These are phyloP conservation scores for Lagenaria siceraria DNA, from an alignment of 306 rosid genomes.

Conservation along the genomic window DNA sequence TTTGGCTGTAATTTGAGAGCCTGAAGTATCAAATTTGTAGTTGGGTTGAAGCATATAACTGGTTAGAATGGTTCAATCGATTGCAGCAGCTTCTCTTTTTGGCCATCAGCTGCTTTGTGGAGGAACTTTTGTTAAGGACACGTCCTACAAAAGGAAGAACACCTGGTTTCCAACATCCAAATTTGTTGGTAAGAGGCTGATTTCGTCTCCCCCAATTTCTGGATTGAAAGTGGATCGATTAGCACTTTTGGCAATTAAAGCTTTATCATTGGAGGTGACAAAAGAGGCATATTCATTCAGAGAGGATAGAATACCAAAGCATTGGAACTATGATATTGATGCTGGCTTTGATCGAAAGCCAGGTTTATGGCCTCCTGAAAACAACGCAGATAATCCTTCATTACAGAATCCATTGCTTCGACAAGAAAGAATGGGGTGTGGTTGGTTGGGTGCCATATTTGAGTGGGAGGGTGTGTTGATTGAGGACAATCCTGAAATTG, in stretches of 20 bases:
- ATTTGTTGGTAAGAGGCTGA: conserved; percentile 38
- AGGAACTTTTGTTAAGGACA: conserved; percentile 34
- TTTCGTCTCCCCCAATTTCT: conserved; percentile 27
- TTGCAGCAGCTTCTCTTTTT: conserved; percentile 68
- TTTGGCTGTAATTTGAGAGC: background rate
- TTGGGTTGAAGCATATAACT: conserved; percentile 9
- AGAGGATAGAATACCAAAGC: conserved; percentile 55
- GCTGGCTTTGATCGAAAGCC: conserved; percentile 51
- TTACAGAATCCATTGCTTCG: conserved; percentile 78
- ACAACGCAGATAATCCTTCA: conserved; percentile 70
- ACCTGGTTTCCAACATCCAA: conserved; percentile 26
- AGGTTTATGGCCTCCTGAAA: conserved; percentile 75
- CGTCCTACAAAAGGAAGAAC: conserved; percentile 32
- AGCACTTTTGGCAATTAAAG: conserved; percentile 33
- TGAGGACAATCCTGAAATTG: conserved; percentile 70
- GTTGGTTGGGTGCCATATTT: conserved; percentile 92
- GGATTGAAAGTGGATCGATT: conserved; percentile 21
- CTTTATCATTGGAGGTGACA: conserved; percentile 64
- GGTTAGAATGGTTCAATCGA: conserved; percentile 58
- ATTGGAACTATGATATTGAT: conserved; percentile 38
- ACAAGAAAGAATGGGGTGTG: conserved; percentile 95
- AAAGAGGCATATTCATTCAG: conserved; percentile 57
- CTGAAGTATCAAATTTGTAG: background rate
- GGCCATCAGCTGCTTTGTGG: conserved; percentile 54
- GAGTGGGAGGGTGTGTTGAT: conserved; percentile 93